Evolutionary conservation across 768 basidiomycete genomes (phyloP), one percentile per base, ranked within the genome.

Genomic region (Paxillus rubicundulus): DNA sequence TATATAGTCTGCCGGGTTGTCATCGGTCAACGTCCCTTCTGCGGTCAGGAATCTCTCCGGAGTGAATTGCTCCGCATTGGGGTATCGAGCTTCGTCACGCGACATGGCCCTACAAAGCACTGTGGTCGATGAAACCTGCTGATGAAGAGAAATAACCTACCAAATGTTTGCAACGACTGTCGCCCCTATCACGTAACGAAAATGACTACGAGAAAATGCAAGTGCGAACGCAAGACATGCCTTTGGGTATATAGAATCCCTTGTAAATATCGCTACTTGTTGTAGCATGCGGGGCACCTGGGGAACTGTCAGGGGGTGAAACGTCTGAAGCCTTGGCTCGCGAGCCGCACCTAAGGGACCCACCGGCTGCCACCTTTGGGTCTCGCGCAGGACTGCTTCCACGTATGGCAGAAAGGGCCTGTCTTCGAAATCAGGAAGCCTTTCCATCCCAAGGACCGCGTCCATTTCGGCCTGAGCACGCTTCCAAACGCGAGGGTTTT

Each of bases 171-270:
- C 52, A 33, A 62, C 42, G 32, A 59, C 24, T 9, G 44, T 52
- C 2, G 60, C 43, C 3, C 61, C 61, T 62, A 34, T 28, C 0
- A 9, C 6, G 30, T 1, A 30, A 30, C 10, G 1, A 5, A 2
- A n/a, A 9, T 49, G 13, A 28, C 32, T 13, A 14, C 18, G 21
- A 34, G 27, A 4, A 18, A 2, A 18, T 20, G 1, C 30, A 42
- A 3, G 14, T 28, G 16, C 30, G 33, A 13, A 28, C 17, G 9
- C 27, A 1, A 3, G 3, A 38, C 14, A 47, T 47, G 54, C 82
- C 82, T 54, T 73, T 72, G 1, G 82, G 82, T 40, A 84, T 84
- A 10, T 77, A 64, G 52, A 78, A 78, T 17, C 74, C 72, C 18
- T 69, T 61, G 56, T 77, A 78, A 12, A 69, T 53, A 43, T 78